Conservation (phyloP, 192 early-diverging fungal genomes). For the Coemansia sp. region DNA sequence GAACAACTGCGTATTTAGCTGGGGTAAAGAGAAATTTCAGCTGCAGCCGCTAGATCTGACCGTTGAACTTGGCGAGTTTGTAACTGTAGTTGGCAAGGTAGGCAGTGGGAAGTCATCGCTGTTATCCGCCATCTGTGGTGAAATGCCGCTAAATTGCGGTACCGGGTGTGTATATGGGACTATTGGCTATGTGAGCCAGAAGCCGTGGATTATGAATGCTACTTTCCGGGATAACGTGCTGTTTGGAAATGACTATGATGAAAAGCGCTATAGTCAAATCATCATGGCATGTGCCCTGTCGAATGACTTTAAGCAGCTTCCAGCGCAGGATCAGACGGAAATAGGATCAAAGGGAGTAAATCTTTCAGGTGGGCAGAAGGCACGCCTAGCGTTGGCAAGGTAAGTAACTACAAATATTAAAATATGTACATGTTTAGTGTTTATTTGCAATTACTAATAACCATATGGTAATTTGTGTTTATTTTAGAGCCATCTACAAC, state of each 20-base stretch:
- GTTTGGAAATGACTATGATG: slow-evolving; percentile 23
- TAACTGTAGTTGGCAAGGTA: slow-evolving; percentile 55
- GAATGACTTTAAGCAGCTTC: slow-evolving; percentile 16
- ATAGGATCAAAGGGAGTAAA: slow-evolving; percentile 60
- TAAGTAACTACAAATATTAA: background rate
- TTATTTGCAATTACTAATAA: background rate
- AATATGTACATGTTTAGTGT: too few relatives aligned
- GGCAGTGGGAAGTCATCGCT: slow-evolving; percentile 62
- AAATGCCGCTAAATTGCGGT: slow-evolving; percentile 75
- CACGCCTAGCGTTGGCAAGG: slow-evolving; percentile 58
- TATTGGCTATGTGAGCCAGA: slow-evolving; percentile 37
- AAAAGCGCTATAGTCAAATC: slow-evolving; percentile 13
- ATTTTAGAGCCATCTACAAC: slow-evolving; percentile 56
- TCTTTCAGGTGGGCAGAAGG: slow-evolving; percentile 62
- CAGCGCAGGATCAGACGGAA: slow-evolving; percentile 44
- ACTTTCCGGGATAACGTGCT: slow-evolving; percentile 45
- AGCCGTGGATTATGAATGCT: slow-evolving; percentile 46
- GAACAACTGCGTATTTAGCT: slow-evolving; percentile 10
- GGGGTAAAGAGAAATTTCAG: slow-evolving; percentile 18
- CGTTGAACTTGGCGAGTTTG: slow-evolving; percentile 26
- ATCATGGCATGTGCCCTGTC: slow-evolving; percentile 29
- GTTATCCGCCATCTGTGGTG: slow-evolving; percentile 56
- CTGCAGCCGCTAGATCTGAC: slow-evolving; percentile 1
- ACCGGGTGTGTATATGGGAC: slow-evolving; percentile 65
- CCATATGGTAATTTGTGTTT: background rate